A percentile compares a stretch with the other conserved stretches of the same genome.
These are phyloP conservation scores for Populus trichocarpa DNA, from an alignment of 441 rosid genomes.

Conservation along the genomic window DNA sequence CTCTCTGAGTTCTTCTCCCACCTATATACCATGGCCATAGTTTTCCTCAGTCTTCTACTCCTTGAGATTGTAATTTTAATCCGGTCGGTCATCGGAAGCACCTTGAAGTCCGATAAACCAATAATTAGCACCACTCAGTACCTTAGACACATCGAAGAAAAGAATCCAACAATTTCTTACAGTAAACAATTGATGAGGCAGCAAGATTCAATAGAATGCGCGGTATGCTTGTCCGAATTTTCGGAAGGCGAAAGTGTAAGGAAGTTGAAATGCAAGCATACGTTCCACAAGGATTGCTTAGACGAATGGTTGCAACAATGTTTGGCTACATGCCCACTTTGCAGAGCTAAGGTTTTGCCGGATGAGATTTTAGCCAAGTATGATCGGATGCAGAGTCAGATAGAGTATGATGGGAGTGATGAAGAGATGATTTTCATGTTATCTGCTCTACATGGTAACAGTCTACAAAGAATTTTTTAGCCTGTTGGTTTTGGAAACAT, in stretches of 20 bases:
- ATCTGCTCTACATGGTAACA: constrained; percentile 32
- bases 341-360: too few relatives aligned
- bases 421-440: constrained; percentile 38
- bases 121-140: constrained; percentile 24
- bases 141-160: constrained; percentile 27
- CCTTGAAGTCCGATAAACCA: constrained; percentile 6
- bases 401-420: constrained; percentile 32
- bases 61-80: constrained; percentile 26
- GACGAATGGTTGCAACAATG: too few relatives aligned
- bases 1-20: constrained; percentile 30
- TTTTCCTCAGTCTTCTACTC: constrained; percentile 35
- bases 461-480: constrained; percentile 18
- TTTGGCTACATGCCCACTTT: too few relatives aligned
- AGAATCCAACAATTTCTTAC: constrained; percentile 10
- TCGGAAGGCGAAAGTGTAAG: too few relatives aligned
- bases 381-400: not conserved
- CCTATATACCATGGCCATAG: constrained; percentile 24
- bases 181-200: not conserved
- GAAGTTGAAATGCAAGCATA: too few relatives aligned
- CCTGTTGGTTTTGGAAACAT: not conserved
- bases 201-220: too few relatives aligned
- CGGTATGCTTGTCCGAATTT: too few relatives aligned
- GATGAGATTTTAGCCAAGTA: too few relatives aligned
- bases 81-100: constrained; percentile 27
- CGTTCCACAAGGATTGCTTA: too few relatives aligned